Conservation (phyloP, 352 stramenopile species). For the Phytophthora ramorum region DNA sequence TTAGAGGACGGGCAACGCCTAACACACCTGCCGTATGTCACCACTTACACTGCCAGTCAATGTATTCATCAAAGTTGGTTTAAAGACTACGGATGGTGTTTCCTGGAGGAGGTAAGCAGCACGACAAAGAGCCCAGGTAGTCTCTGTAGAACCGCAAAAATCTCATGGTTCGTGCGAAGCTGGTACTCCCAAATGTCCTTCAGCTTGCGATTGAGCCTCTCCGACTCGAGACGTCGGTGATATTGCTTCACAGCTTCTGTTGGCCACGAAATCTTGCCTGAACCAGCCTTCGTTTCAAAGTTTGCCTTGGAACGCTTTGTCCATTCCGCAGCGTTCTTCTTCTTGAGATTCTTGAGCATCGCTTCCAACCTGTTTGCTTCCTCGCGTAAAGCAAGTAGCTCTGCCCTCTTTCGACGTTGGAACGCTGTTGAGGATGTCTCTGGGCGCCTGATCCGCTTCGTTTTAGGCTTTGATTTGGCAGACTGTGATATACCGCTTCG, state of each 20-base stretch:
- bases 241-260: neutral
- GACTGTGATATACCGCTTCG: neutral
- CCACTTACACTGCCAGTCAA: too few relatives aligned
- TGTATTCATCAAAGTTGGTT: too few relatives aligned
- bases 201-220: neutral
- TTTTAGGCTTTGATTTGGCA: neutral
- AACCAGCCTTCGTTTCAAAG: neutral
- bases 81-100: too few relatives aligned
- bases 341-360: neutral
- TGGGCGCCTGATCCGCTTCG: constrained; percentile 3
- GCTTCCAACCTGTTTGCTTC: constrained; percentile 2
- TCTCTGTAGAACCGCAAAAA: neutral
- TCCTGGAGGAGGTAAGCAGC: too few relatives aligned
- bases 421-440: constrained; percentile 12
- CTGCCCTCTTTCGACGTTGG: constrained; percentile 6
- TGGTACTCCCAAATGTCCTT: neutral
- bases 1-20: too few relatives aligned
- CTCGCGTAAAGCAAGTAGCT: constrained; percentile 6
- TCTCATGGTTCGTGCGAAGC: neutral
- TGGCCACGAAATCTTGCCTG: neutral
- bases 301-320: neutral
- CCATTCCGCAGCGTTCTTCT: neutral
- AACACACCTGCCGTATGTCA: too few relatives aligned
- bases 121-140: neutral
- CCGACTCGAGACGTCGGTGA: neutral